Percentiles rank a stretch among this genome's conserved stretches.
Conservation (phyloP, 192 early-diverging fungal genomes). For the Coemansia sp. region DNA sequence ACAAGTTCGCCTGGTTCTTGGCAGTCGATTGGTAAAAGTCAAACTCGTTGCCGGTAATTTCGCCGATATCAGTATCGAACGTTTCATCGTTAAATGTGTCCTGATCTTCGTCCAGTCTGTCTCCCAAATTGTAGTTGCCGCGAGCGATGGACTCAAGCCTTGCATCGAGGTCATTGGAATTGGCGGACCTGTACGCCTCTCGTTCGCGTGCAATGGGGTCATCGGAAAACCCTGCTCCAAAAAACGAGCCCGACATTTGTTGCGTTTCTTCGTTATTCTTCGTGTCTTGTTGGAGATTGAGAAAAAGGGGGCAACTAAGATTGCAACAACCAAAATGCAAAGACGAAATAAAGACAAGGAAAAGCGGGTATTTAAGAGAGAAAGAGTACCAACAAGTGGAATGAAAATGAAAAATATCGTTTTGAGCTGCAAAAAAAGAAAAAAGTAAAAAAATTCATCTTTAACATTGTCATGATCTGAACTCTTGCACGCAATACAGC, state of each 20-base stretch:
- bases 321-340: background rate
- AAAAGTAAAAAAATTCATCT: too few relatives aligned
- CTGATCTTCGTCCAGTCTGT: slow-evolving; percentile 63
- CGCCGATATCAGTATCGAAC: slow-evolving; percentile 58
- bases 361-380: slow-evolving; percentile 2
- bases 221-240: slow-evolving; percentile 27
- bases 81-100: slow-evolving; percentile 77
- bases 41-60: slow-evolving; percentile 57
- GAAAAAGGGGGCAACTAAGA: background rate
- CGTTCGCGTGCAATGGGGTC: slow-evolving; percentile 47
- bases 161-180: slow-evolving; percentile 58
- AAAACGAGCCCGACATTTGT: slow-evolving; percentile 50
- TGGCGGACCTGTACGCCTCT: slow-evolving; percentile 4
- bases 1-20: slow-evolving; percentile 9
- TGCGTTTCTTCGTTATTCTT: background rate
- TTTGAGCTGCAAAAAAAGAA: too few relatives aligned
- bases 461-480: too few relatives aligned
- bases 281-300: background rate
- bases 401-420: background rate
- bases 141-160: slow-evolving; percentile 59
- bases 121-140: slow-evolving; percentile 57
- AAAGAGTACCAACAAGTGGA: background rate
- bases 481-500: too few relatives aligned
- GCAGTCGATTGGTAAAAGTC: slow-evolving; percentile 68
- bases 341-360: background rate